These are phyloP conservation scores for Backusella liffmaniae DNA, from an alignment of 192 early-diverging fungal species.

Conservation along the genomic window DNA sequence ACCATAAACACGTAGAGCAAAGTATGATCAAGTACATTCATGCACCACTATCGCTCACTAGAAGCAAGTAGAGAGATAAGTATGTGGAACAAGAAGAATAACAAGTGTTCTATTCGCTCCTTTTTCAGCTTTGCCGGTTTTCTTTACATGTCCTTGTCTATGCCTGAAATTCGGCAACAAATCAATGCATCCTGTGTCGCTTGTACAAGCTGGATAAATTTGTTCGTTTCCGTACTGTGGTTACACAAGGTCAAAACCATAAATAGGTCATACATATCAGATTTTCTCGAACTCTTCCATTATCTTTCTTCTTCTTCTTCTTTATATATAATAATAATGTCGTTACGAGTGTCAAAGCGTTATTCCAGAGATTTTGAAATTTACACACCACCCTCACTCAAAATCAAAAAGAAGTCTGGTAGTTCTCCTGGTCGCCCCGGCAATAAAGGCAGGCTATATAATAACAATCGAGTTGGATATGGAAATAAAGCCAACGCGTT, in stretches of 20 bases:
- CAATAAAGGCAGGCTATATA: not conserved
- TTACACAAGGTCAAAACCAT: not conserved
- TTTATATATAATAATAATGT: not conserved
- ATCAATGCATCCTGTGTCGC: not conserved
- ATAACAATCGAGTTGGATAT: not conserved
- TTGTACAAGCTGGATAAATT: constrained; percentile 1
- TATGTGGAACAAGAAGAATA: not conserved
- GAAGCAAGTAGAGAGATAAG: not conserved
- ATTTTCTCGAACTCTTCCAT: not conserved
- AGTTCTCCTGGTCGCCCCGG: not conserved
- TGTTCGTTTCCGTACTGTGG: not conserved
- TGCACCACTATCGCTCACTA: not conserved
- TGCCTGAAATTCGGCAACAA: not conserved
- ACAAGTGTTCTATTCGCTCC: not conserved
- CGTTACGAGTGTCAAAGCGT: not conserved
- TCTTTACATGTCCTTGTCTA: not conserved
- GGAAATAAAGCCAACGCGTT: not conserved
- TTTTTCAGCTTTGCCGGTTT: not conserved
- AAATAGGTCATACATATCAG: constrained; percentile 7
- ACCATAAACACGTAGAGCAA: not conserved
- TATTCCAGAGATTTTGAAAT: constrained; percentile 1
- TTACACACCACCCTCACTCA: not conserved
- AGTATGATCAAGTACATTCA: not conserved
- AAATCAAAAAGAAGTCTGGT: not conserved
- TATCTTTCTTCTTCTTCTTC: not conserved